Conservation (phyloP, 805 yeast species). For the Sugiyamaella smithiae region DNA sequence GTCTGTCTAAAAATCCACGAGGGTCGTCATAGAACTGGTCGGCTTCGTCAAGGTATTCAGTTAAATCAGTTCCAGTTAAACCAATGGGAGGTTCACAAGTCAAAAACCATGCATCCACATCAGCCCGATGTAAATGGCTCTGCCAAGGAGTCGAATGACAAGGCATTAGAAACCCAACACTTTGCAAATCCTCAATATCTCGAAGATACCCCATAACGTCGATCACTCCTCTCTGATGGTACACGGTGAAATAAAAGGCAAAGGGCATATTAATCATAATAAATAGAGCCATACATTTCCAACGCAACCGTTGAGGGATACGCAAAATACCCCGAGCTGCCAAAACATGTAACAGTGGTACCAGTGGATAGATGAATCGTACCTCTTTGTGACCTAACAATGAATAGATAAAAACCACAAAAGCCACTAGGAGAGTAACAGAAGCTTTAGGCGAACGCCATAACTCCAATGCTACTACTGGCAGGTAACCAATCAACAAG, state of each 20-base stretch:
- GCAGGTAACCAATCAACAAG: slow-evolving; percentile 61
- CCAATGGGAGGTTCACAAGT: slow-evolving; percentile 90
- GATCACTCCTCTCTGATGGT: slow-evolving; percentile 85
- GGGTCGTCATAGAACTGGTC: slow-evolving; percentile 78
- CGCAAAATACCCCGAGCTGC: slow-evolving; percentile 42
- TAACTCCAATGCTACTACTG: slow-evolving; percentile 53
- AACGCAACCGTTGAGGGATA: slow-evolving; percentile 4
- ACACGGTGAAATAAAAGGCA: slow-evolving; percentile 53
- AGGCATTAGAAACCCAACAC: slow-evolving; percentile 85
- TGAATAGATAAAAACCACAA: slow-evolving; percentile 59
- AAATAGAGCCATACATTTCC: slow-evolving; percentile 17
- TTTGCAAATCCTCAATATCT: slow-evolving; percentile 38
- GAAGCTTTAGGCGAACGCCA: slow-evolving; percentile 25
- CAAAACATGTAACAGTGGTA: slow-evolving; percentile 64
- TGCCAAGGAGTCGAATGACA: slow-evolving; percentile 98
- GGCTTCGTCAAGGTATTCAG: slow-evolving; percentile 75
- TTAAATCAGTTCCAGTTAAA: slow-evolving; percentile 33
- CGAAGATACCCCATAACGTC: slow-evolving; percentile 58
- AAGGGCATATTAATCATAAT: slow-evolving; percentile 41
- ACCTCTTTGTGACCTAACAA: slow-evolving; percentile 81
- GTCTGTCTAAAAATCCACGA: slow-evolving; percentile 46
- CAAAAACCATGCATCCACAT: slow-evolving; percentile 63
- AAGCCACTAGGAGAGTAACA: slow-evolving; percentile 33
- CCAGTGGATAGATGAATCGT: slow-evolving; percentile 80
- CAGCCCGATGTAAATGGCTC: slow-evolving; percentile 64